These are phyloP conservation scores for Mucor saturninus DNA, from an alignment of 371 early-diverging fungal genomes.

Conservation along the genomic window DNA sequence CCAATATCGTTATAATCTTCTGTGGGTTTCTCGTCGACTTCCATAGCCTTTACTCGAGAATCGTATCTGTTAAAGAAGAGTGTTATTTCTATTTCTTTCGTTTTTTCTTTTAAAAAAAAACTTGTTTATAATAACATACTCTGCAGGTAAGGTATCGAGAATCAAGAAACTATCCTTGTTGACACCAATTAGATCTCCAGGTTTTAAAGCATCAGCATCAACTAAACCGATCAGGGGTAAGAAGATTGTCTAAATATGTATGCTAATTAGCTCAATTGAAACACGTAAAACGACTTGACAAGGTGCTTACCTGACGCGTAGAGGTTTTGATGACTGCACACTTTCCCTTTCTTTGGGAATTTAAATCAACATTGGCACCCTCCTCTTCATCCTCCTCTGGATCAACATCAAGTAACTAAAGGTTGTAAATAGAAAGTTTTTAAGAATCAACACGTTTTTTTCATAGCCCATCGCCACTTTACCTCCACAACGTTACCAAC, in stretches of 20 bases:
- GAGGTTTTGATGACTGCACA: constrained; percentile 98
- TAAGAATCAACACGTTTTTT: neutral
- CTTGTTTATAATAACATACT: constrained; percentile 59
- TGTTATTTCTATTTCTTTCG: neutral
- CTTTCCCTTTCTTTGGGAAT: constrained; percentile 92
- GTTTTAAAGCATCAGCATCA: constrained; percentile 89
- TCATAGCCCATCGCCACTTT: constrained; percentile 1
- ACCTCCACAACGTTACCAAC: constrained; percentile 99
- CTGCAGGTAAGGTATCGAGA: constrained; percentile 97
- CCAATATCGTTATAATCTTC: constrained; percentile 99
- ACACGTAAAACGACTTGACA: neutral
- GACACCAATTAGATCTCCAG: constrained; percentile 99
- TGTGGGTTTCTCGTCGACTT: constrained; percentile 99
- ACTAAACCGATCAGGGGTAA: constrained; percentile 99
- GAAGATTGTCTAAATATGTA: constrained; percentile 83
- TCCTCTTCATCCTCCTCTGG: constrained; percentile 88
- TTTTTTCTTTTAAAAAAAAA: neutral
- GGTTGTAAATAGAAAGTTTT: neutral
- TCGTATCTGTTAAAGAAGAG: constrained; percentile 23
- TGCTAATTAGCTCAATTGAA: neutral
- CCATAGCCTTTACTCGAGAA: constrained; percentile 99
- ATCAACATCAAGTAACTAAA: constrained; percentile 89
- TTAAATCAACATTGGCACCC: constrained; percentile 93
- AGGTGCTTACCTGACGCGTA: constrained; percentile 81
- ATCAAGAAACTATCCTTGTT: constrained; percentile 99